A percentile compares a stretch with the other conserved stretches of the same genome.
phyloP scores from a whole-genome alignment of 176 grass and related monocot species.

The Zoysia japonica region DNA sequence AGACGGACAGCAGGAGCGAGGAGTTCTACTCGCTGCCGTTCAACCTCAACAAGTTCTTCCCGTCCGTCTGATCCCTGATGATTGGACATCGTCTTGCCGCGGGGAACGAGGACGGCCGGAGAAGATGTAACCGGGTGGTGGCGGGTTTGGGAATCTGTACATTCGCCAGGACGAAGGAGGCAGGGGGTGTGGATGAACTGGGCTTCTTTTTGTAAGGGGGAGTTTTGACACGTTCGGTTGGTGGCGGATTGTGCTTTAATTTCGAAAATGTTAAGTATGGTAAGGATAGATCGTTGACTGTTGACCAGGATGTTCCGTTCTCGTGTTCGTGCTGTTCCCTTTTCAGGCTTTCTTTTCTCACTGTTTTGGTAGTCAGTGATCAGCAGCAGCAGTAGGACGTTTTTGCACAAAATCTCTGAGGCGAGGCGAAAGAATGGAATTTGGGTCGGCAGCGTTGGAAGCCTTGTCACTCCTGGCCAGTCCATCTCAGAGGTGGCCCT shows the following conservation, averaged over 20 bases:
- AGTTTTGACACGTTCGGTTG: neutral
- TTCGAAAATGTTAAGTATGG: neutral
- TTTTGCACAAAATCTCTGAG: too few relatives aligned
- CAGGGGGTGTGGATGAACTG: neutral
- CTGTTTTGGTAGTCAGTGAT: too few relatives aligned
- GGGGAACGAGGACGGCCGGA: neutral
- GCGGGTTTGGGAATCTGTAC: neutral
- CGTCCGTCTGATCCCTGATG: conserved; percentile 31
- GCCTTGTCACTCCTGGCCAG: too few relatives aligned
- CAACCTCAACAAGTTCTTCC: conserved; percentile 65
- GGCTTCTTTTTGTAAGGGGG: neutral
- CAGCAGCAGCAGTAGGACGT: too few relatives aligned
- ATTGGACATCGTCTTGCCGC: neutral
- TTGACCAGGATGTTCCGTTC: neutral
- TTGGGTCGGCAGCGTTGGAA: too few relatives aligned
- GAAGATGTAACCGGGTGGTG: neutral
- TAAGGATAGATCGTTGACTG: neutral
- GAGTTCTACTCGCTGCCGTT: conserved; percentile 65
- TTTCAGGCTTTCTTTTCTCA: too few relatives aligned
- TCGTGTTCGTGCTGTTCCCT: neutral
- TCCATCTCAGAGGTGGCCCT: too few relatives aligned
- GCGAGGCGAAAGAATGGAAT: too few relatives aligned
- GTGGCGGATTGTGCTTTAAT: neutral
- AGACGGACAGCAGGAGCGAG: conserved; percentile 52
- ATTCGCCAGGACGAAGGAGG: neutral